phyloP scores from a whole-genome alignment of 371 early-diverging fungal genomes.

The Rhizopus delemar region DNA sequence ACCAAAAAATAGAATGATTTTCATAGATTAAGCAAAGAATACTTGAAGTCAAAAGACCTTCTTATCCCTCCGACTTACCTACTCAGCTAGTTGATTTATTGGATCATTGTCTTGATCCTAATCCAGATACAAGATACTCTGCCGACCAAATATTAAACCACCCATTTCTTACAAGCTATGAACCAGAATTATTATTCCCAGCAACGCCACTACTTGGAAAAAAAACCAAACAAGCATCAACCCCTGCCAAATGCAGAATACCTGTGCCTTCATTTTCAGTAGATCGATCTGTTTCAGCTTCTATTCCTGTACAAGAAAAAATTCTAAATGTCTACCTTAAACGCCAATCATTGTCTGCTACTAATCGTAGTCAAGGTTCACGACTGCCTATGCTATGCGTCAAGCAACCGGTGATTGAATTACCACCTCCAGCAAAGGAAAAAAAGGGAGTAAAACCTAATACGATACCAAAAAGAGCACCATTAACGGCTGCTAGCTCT shows the following conservation, averaged over 20 bases:
- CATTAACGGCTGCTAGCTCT: not conserved
- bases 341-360: conserved; percentile 38
- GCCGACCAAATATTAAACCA: conserved; percentile 42
- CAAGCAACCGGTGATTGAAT: conserved; percentile 21
- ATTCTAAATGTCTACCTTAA: conserved; percentile 38
- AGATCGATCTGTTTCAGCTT: conserved; percentile 24
- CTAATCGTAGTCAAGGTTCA: conserved; percentile 45
- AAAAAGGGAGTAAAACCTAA: not conserved
- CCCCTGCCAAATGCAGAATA: conserved; percentile 33
- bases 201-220: conserved; percentile 21
- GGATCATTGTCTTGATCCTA: conserved; percentile 43
- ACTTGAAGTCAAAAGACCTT: conserved; percentile 38
- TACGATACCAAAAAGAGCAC: conserved; percentile 3
- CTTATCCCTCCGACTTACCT: conserved; percentile 43
- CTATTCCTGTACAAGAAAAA: conserved; percentile 37
- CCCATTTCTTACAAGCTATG: conserved; percentile 42
- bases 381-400: conserved; percentile 44
- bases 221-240: conserved; percentile 23
- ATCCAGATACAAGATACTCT: conserved; percentile 38
- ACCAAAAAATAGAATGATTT: not conserved
- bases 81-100: conserved; percentile 37
- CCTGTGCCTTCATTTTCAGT: conserved; percentile 43
- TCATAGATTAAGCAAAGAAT: conserved; percentile 53
- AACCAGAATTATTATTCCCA: conserved; percentile 43
- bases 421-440: not conserved